phyloP scores from a whole-genome alignment of 306 rosid species.

The Prunus davidiana region DNA sequence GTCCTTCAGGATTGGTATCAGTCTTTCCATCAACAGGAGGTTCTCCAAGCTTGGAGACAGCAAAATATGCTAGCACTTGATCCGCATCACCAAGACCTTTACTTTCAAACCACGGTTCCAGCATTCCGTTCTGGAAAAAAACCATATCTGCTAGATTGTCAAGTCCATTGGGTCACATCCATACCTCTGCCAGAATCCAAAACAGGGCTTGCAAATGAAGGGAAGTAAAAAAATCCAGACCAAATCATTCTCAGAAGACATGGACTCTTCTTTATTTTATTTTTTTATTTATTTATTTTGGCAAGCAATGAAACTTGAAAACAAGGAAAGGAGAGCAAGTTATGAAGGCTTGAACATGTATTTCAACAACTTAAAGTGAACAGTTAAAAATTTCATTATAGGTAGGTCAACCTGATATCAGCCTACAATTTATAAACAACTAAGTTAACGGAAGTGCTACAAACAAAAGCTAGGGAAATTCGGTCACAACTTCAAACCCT shows the following conservation, averaged over 20 bases:
- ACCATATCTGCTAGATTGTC: slow-evolving; percentile 86
- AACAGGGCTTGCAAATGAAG: not conserved
- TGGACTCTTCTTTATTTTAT: not conserved
- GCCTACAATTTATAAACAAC: not conserved
- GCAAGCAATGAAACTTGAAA: not conserved
- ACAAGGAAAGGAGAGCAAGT: not conserved
- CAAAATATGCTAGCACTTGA: slow-evolving; percentile 92
- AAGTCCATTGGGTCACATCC: slow-evolving; percentile 16
- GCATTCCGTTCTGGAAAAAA: slow-evolving; percentile 97
- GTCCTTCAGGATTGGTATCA: slow-evolving; percentile 92
- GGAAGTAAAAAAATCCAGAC: not conserved
- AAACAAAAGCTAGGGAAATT: not conserved
- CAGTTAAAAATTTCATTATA: not conserved
- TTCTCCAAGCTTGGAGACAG: slow-evolving; percentile 88
- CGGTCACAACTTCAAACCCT: not conserved
- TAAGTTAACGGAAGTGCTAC: not conserved
- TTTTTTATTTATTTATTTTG: too few relatives aligned
- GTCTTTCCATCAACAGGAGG: slow-evolving; percentile 82
- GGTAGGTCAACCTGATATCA: not conserved
- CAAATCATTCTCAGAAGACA: not conserved
- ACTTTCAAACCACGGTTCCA: slow-evolving; percentile 88
- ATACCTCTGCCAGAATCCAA: not conserved
- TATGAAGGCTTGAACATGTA: not conserved
- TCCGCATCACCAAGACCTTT: slow-evolving; percentile 65
- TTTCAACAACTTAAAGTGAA: not conserved